Conservation (phyloP, 164 flowering plant species). For the Nelumbo lutea region DNA sequence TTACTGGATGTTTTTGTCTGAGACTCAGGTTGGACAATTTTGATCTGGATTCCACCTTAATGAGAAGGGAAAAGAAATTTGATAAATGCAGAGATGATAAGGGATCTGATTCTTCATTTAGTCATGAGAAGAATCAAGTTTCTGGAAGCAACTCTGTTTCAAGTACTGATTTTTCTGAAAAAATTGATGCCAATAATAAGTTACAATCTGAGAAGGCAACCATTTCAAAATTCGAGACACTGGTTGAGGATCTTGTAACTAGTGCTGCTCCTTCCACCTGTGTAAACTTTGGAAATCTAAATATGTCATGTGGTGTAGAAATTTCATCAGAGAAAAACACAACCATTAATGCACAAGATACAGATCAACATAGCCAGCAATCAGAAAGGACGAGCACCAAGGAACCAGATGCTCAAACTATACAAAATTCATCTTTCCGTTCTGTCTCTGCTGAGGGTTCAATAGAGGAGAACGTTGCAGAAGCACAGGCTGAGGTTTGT, state of each 20-base stretch:
- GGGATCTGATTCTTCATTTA: conserved; percentile 8
- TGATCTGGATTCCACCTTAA: conserved; percentile 40
- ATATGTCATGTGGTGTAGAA: conserved; percentile 13
- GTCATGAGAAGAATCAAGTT: conserved; percentile 18
- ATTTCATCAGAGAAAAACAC: conserved; percentile 20
- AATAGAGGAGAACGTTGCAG: conserved; percentile 20
- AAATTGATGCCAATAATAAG: conserved; percentile 15
- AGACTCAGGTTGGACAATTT: conserved; percentile 52
- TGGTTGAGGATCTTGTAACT: conserved; percentile 11
- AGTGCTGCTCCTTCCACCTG: conserved; percentile 21
- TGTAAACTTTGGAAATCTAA: conserved; percentile 15
- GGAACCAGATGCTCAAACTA: conserved; percentile 17
- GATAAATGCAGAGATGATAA: conserved; percentile 19
- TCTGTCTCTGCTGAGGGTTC: conserved; percentile 17
- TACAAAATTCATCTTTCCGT: conserved; percentile 16
- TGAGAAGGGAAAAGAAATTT: conserved; percentile 31
- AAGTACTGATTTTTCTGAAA: conserved; percentile 19
- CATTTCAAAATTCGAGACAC: conserved; percentile 21
- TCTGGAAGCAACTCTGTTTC: conserved; percentile 13
- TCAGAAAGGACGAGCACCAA: conserved; percentile 12
- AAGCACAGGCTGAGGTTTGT: conserved; percentile 19
- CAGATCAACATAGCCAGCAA: conserved; percentile 12
- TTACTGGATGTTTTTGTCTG: conserved; percentile 8
- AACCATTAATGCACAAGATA: conserved; percentile 14
- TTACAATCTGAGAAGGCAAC: conserved; percentile 16